Percentiles rank a stretch among this genome's conserved stretches.
Conservation (phyloP, 768 basidiomycete species). For the Agaricus sinodeliciosus region DNA sequence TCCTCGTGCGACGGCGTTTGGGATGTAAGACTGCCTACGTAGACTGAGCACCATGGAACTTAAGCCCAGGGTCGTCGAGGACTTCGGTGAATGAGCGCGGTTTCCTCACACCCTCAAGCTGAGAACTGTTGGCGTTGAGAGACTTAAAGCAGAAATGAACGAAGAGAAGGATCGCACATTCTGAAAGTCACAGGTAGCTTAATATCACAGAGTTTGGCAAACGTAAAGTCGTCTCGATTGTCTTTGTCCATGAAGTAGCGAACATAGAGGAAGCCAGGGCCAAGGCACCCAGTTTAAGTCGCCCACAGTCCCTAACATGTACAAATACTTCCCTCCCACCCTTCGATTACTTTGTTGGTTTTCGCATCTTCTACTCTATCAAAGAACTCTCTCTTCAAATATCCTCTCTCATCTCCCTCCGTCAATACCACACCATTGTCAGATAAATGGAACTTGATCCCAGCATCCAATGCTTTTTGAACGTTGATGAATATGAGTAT, state of each 20-base stretch:
- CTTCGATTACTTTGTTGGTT: slow-evolving; percentile 21
- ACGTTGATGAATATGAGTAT: slow-evolving; percentile 82
- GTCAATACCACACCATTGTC: slow-evolving; percentile 90
- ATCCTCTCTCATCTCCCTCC: slow-evolving; percentile 62
- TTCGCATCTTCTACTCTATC: slow-evolving; percentile 52
- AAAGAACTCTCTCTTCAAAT: slow-evolving; percentile 61
- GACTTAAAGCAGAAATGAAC: not conserved
- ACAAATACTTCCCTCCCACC: slow-evolving; percentile 24
- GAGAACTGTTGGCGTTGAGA: slow-evolving; percentile 44
- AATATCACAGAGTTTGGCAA: slow-evolving; percentile 85
- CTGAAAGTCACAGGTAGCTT: slow-evolving; percentile 84
- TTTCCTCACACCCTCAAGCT: slow-evolving; percentile 77
- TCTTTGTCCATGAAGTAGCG: slow-evolving; percentile 40
- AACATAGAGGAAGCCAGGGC: not conserved
- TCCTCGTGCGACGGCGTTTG: slow-evolving; percentile 19
- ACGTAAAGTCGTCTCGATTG: slow-evolving; percentile 83
- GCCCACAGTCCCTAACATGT: too few species aligned
- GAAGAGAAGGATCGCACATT: slow-evolving; percentile 43
- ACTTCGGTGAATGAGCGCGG: slow-evolving; percentile 72
- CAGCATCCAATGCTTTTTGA: slow-evolving; percentile 57
- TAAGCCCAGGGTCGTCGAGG: slow-evolving; percentile 74
- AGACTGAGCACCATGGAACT: slow-evolving; percentile 79
- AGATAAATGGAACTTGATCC: slow-evolving; percentile 72
- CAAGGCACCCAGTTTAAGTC: too few species aligned
- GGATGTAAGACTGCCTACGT: slow-evolving; percentile 54